These are phyloP conservation scores for Sarocladium brachiariae DNA, from an alignment of 2,329 filamentous ascomycete genomes.

Conservation along the genomic window DNA sequence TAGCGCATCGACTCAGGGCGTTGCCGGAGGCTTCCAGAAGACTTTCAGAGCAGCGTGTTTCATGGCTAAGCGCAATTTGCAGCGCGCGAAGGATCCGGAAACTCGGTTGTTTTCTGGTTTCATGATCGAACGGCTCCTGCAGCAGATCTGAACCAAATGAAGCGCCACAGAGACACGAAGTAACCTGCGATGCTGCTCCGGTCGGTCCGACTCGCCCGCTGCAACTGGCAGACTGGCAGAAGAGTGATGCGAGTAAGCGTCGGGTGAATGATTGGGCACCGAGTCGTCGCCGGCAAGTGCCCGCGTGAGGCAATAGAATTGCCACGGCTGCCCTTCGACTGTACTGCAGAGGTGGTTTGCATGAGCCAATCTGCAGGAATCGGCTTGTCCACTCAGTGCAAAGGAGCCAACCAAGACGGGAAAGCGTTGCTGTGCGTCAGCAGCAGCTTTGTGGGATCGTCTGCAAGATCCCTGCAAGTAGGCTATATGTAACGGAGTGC, in stretches of 20 bases:
- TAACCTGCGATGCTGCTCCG: not conserved
- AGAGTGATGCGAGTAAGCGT: conserved; percentile 1
- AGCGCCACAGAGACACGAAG: not conserved
- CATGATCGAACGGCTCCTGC: conserved; percentile 1
- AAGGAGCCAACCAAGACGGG: conserved; percentile 6
- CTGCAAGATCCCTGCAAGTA: not conserved
- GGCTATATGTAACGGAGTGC: not conserved
- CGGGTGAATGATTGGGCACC: conserved; percentile 1
- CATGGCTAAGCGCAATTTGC: conserved; percentile 4
- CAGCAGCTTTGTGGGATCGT: not conserved
- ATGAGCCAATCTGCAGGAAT: conserved; percentile 8
- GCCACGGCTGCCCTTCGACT: not conserved
- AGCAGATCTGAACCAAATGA: not conserved
- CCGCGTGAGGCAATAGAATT: not conserved
- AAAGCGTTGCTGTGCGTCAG: conserved; percentile 4
- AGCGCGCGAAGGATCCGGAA: not conserved
- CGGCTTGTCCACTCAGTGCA: not conserved
- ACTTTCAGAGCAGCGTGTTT: not conserved
- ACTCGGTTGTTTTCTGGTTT: not conserved
- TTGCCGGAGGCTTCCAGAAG: not conserved
- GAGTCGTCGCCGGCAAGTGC: not conserved
- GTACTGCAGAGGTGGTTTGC: conserved; percentile 7
- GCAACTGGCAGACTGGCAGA: not conserved
- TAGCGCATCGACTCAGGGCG: not conserved
- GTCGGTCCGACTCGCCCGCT: not conserved